Evolutionary conservation across 2,329 filamentous ascomycete species (phyloP).

Genomic region (Alternaria brassicae): DNA sequence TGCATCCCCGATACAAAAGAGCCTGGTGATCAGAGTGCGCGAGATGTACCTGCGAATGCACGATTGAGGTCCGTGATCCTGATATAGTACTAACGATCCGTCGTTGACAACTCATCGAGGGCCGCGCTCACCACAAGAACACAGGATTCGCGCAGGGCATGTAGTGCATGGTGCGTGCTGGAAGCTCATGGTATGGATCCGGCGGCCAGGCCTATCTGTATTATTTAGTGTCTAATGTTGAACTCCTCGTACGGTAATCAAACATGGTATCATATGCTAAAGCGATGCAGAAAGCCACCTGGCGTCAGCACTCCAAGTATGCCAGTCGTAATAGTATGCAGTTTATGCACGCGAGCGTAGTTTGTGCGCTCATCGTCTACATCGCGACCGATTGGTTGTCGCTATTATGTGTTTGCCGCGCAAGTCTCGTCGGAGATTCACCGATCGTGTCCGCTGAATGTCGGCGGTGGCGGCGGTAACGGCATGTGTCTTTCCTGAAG

Average conservation of each 20-base stretch:
- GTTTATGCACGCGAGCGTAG: not conserved
- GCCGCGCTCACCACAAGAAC: not conserved
- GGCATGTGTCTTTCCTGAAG: slow-evolving; percentile 10
- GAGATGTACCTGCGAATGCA: not conserved
- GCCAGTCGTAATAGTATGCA: not conserved
- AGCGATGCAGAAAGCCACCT: not conserved
- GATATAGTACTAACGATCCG: not conserved
- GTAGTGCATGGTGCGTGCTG: not conserved
- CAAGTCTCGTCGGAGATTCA: not conserved
- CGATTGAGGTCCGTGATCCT: not conserved
- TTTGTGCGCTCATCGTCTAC: not conserved
- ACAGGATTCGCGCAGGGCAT: not conserved
- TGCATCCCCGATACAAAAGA: too few species aligned
- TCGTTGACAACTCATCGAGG: not conserved
- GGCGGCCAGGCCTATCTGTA: not conserved
- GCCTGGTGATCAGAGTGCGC: too few species aligned
- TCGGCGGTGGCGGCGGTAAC: not conserved
- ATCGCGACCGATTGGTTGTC: not conserved
- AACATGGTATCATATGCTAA: slow-evolving; percentile 5
- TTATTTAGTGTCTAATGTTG: not conserved
- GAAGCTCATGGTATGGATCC: not conserved
- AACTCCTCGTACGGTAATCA: slow-evolving; percentile 11
- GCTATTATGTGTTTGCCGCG: not conserved
- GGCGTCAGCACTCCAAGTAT: not conserved
- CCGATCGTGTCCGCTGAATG: not conserved